Evolutionary conservation across 352 stramenopile genomes (phyloP), one percentile per base, ranked within the genome.

Genomic region (Globisporangium yorkense): DNA sequence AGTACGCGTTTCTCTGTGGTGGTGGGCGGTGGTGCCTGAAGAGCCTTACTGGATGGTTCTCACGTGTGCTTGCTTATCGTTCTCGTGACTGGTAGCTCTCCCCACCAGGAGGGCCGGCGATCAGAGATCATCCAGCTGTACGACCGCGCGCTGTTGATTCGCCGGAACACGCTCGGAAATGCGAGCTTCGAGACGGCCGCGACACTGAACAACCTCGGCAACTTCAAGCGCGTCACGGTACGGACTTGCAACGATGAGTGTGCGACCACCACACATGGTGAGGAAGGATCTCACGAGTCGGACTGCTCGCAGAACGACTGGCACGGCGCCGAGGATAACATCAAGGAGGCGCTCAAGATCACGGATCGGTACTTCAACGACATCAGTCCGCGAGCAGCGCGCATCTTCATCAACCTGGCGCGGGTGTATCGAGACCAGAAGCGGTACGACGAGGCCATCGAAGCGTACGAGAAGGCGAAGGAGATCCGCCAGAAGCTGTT

Each of bases 141-240:
- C 49, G 68, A 81, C 1, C 79, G 75, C 21, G 84, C 84, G 15
- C 52, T 91, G 16, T 68, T 64, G 27, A 93, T 93, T 61, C 80
- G 84, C 44, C 71, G 81, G 5, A 88, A 66, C 12, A 87, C 69
- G 10, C 69, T 93, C 33, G 83, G 83, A 0, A 89, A 88, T 33
- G 77, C 82, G 41, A 93, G 78, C 62, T 84, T 89, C 16, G 84
- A 93, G 58, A 91, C 80, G 1, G 84, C 84, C 6, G 76, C 84
- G 5, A 93, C 80, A 13, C 56, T 93, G 6, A 93, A 88, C 65
- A 93, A 93, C 51, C 86, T 93, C 29, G 84, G 84, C 39, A 93
- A 87, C 62, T 89, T 87, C 68, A 91, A 91, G 62, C 77, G 80
- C 29, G 63, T 87, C 12, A 68, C 77, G 66, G 80, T 92, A 59